These are phyloP conservation scores for Yamagishiella unicocca DNA, from an alignment of 139 green algal genomes.

Conservation along the genomic window DNA sequence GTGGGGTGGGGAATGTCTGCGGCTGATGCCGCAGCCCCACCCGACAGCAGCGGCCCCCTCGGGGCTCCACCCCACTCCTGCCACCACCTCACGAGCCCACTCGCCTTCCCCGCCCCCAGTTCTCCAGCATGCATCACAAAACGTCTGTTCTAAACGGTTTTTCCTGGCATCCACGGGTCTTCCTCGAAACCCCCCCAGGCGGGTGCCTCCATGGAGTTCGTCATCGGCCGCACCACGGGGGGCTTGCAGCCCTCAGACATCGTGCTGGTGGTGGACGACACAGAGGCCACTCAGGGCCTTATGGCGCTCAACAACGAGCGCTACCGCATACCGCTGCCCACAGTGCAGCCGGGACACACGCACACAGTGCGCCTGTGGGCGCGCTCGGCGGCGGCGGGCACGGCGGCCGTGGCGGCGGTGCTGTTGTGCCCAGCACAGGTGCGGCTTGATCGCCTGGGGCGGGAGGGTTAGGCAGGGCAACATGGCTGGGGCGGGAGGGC, in stretches of 20 bases:
- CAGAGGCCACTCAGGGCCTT: conserved; percentile 8
- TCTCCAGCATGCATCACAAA: no score
- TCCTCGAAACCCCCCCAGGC: background rate
- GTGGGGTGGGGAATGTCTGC: no score
- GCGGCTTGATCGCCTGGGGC: background rate
- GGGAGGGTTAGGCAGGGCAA: background rate
- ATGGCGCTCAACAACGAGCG: conserved; percentile 41
- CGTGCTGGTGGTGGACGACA: conserved; percentile 46
- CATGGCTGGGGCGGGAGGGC: background rate
- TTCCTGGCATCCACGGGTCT: background rate
- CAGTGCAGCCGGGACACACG: background rate
- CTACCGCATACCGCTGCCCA: conserved; percentile 48
- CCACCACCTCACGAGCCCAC: no score
- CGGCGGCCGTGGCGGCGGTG: conserved; percentile 36
- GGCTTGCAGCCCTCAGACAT: conserved; percentile 38
- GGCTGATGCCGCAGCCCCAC: no score
- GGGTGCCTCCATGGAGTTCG: conserved; percentile 40
- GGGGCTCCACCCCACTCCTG: no score
- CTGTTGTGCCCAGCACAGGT: conserved; percentile 61
- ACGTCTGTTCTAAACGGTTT: no score
- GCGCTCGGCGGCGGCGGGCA: conserved; percentile 18
- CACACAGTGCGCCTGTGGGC: conserved; percentile 57
- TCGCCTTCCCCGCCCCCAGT: no score
- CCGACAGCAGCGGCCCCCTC: no score
- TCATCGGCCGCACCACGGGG: conserved; percentile 15